Conservation (phyloP, 345 rosid genomes). For the Bruguiera sexangula region DNA sequence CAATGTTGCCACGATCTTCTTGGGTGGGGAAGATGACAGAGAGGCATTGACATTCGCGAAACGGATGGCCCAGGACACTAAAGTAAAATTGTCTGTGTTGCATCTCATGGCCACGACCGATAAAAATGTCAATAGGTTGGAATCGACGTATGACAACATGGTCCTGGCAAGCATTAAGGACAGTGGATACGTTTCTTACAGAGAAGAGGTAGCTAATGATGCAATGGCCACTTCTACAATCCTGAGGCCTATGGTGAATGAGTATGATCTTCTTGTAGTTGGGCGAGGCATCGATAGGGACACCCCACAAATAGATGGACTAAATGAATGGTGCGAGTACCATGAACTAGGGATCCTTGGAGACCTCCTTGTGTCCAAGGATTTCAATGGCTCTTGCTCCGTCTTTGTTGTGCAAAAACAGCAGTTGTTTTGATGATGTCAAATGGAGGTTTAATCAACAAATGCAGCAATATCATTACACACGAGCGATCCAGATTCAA, state of each 20-base stretch:
- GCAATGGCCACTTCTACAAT: constrained; percentile 3
- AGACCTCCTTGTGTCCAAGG: constrained; percentile 1
- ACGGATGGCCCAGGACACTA: constrained; percentile 24
- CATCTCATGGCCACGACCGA: background rate
- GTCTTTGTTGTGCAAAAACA: constrained; percentile 7
- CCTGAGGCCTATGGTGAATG: background rate
- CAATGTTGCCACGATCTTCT: constrained; percentile 21
- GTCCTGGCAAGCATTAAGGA: background rate
- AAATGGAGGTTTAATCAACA: too few species aligned
- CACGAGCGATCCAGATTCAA: too few species aligned
- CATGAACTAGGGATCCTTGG: constrained; percentile 5
- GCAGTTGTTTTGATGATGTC: background rate
- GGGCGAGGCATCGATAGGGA: constrained; percentile 5
- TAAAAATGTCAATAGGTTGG: background rate
- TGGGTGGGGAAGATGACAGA: constrained; percentile 40
- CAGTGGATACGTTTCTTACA: background rate
- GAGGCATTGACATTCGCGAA: constrained; percentile 34
- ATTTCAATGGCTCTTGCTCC: constrained; percentile 2
- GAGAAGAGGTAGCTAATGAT: background rate
- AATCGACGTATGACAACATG: background rate
- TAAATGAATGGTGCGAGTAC: constrained; percentile 13
- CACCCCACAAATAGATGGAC: background rate
- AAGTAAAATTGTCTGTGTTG: constrained; percentile 15
- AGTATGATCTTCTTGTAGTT: constrained; percentile 9
- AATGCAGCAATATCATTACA: too few species aligned